Evolutionary conservation across 1,139 yeast genomes (phyloP), one percentile per base, ranked within the genome.

Genomic region (Ogataea hybrid): DNA sequence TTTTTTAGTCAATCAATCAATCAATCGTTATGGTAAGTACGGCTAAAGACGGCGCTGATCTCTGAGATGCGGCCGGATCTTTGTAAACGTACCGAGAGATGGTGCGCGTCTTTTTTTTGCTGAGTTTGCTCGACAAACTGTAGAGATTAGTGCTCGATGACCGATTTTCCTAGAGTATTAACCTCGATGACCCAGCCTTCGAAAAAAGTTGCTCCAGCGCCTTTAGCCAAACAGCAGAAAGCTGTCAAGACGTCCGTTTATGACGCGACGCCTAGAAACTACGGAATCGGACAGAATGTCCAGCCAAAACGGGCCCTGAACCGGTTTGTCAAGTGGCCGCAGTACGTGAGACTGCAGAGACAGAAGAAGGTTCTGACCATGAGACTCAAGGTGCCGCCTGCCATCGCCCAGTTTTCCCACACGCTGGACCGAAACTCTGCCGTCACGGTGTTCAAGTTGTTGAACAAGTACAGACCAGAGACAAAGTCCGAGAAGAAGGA

Each of bases 381-480:
- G 71, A 89, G 97, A 83, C 82, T 90, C 68, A 90, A 90, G 84
- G 97, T 90, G 66, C 98, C 98, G 58, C 98, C 98, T 64, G 84
- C 97, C 56, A 83, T 90, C 68, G 80, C 97, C 57, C 97, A 92
- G 77, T 92, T 90, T 82, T 88, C 87, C 67, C 75, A 84, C 71
- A 83, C 92, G 63, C 79, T 92, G 71, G 97, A 90, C 81, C 89
- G 89, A 83, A 90, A 90, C 85, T 84, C 97, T 61, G 97, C 97
- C 65, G 77, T 96, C 61, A 95, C 86, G 76, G 79, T 95, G 61
- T 85, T 90, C 81, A 89, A 89, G 79, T 82, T 90, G 64, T 82
- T 90, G 77, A 88, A 88, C 94, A 90, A 90, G 79, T 90, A 90
- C 85, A 84, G 95, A 76, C 97, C 97, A 67, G 97, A 90, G 79